Conservation (phyloP, 2,329 filamentous ascomycete species). For the Trematosphaeria pertusa region DNA sequence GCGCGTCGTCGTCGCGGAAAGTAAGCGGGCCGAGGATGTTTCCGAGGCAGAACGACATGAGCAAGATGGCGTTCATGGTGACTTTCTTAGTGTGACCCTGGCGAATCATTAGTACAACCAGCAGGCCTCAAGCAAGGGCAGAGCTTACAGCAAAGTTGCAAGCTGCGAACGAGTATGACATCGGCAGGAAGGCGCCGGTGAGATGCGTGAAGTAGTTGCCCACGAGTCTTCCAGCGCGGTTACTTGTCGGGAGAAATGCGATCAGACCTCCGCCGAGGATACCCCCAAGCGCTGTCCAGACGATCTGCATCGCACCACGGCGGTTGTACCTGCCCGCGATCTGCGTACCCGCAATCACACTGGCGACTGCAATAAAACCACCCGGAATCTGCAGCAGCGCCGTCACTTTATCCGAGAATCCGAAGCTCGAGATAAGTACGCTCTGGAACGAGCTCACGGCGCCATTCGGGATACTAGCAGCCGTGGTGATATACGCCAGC, state of each 20-base stretch:
- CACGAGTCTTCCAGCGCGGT: constrained; percentile 20
- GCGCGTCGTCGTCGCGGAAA: constrained; percentile 46
- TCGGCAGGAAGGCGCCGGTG: constrained; percentile 22
- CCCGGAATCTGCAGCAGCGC: constrained; percentile 47
- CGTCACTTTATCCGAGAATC: constrained; percentile 61
- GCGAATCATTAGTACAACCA: too few relatives aligned
- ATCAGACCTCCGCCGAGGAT: constrained; percentile 20
- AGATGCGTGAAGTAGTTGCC: constrained; percentile 29
- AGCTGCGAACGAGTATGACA: constrained; percentile 25
- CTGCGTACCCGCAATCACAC: constrained; percentile 16
- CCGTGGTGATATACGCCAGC: constrained; percentile 31
- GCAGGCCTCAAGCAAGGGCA: not conserved
- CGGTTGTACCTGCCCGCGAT: constrained; percentile 19
- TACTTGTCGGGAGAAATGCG: constrained; percentile 17
- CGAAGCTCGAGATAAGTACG: constrained; percentile 39
- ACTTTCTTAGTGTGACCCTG: constrained; percentile 48
- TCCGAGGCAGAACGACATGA: constrained; percentile 43
- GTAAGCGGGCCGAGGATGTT: constrained; percentile 53
- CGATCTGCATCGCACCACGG: constrained; percentile 18
- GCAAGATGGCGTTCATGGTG: constrained; percentile 43
- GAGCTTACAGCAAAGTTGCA: constrained; percentile 26
- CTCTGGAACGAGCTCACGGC: constrained; percentile 39
- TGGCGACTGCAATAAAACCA: constrained; percentile 21
- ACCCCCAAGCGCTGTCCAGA: constrained; percentile 17
- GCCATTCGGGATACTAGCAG: constrained; percentile 41